Conservation (phyloP, 495 filamentous ascomycete genomes). For the Penicillium lividum region DNA sequence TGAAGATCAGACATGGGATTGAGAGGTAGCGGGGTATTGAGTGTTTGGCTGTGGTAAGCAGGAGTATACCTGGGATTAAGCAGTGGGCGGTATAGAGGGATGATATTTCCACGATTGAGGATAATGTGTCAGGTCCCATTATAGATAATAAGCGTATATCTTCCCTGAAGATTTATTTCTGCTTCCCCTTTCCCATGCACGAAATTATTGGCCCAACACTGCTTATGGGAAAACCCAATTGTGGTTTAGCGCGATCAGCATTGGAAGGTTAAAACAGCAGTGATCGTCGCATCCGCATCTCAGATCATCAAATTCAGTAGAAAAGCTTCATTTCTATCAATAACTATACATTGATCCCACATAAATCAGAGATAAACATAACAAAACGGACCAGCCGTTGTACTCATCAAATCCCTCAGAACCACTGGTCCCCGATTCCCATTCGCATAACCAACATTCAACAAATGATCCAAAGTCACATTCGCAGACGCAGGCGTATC, state of each 20-base stretch:
- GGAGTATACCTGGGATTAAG: conserved; percentile 15
- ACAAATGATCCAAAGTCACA: conserved; percentile 45
- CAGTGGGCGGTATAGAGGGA: conserved; percentile 16
- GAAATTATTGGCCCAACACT: not conserved
- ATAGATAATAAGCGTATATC: no score
- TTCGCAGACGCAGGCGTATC: conserved; percentile 53
- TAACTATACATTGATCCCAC: no score
- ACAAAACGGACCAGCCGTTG: conserved; percentile 55
- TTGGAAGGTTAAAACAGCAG: no score
- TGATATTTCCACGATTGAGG: conserved; percentile 9
- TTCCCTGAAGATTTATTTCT: no score
- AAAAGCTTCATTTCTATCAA: no score
- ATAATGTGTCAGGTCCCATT: no score
- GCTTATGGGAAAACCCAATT: no score
- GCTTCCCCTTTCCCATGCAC: no score
- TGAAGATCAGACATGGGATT: conserved; percentile 16
- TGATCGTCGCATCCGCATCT: no score
- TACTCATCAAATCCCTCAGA: conserved; percentile 51
- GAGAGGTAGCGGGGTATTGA: conserved; percentile 20
- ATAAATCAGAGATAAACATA: conserved; percentile 51
- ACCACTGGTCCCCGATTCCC: conserved; percentile 29
- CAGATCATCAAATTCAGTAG: no score
- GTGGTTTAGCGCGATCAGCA: no score
- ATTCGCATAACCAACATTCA: conserved; percentile 46
- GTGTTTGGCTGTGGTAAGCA: conserved; percentile 19